Percentiles rank a stretch among this genome's conserved stretches.
Conservation (phyloP, 2,329 filamentous ascomycete species). For the Arachnomyces sp. region DNA sequence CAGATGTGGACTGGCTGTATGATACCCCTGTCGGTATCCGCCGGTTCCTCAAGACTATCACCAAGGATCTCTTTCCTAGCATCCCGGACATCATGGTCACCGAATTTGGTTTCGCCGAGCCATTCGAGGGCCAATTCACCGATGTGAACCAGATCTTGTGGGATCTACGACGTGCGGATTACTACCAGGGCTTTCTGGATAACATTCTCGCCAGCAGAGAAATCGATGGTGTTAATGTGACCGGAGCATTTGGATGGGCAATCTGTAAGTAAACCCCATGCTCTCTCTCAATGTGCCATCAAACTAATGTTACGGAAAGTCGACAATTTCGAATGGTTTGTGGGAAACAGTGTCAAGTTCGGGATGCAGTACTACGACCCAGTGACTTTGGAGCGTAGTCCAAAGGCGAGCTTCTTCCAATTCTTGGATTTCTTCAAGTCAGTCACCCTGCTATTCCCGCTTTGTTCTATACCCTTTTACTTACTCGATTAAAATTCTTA, state of each 20-base stretch:
- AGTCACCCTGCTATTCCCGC: too few relatives aligned
- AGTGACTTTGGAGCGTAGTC: constrained; percentile 30
- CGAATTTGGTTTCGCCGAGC: constrained; percentile 47
- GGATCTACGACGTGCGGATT: constrained; percentile 35
- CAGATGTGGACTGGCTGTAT: constrained; percentile 16
- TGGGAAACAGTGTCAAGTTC: constrained; percentile 30
- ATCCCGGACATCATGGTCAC: constrained; percentile 44
- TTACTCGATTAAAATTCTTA: too few relatives aligned
- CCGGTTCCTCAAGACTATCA: constrained; percentile 36
- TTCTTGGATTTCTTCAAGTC: constrained; percentile 35
- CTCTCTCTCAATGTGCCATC: too few relatives aligned
- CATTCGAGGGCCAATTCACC: not conserved
- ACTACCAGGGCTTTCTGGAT: constrained; percentile 35
- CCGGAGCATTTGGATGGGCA: constrained; percentile 35
- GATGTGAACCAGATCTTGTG: constrained; percentile 24
- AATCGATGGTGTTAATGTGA: constrained; percentile 34
- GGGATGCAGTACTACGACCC: constrained; percentile 39
- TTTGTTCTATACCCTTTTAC: too few relatives aligned
- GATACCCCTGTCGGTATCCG: constrained; percentile 48
- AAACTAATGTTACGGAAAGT: constrained; percentile 3
- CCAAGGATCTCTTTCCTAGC: constrained; percentile 23
- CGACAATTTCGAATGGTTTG: constrained; percentile 36
- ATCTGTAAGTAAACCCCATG: constrained; percentile 19
- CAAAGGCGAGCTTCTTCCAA: constrained; percentile 37
- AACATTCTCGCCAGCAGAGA: constrained; percentile 31